phyloP scores from a whole-genome alignment of 768 basidiomycete species.

The Kwoniella pini region DNA sequence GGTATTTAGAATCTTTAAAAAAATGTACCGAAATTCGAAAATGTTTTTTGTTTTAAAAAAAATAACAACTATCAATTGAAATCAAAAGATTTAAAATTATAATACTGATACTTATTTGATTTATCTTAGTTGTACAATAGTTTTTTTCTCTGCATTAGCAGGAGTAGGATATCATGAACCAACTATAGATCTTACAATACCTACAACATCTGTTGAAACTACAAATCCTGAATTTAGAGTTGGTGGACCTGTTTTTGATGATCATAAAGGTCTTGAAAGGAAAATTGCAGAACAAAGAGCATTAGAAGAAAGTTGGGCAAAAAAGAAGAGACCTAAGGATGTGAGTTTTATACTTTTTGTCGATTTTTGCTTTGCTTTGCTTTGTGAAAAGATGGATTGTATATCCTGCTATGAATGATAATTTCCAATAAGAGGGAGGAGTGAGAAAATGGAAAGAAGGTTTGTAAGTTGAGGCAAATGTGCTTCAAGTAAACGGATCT shows the following conservation, averaged over 20 bases:
- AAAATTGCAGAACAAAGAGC: conserved; percentile 40
- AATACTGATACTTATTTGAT: neutral
- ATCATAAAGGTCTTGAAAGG: conserved; percentile 12
- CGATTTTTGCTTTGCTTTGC: neutral
- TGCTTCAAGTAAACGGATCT: too few relatives aligned
- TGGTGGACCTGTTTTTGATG: conserved; percentile 36
- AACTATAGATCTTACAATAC: neutral
- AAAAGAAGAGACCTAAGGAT: conserved; percentile 51
- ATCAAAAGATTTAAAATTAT: neutral
- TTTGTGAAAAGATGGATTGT: too few relatives aligned
- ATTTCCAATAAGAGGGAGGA: too few relatives aligned
- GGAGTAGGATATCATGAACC: conserved; percentile 49
- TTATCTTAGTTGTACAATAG: conserved; percentile 41
- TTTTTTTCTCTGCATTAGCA: conserved; percentile 51
- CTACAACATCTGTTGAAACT: neutral
- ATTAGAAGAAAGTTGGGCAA: conserved; percentile 46
- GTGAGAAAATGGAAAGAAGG: too few relatives aligned
- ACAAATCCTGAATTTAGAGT: conserved; percentile 22
- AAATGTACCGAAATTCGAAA: too few relatives aligned
- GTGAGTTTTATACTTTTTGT: conserved; percentile 38
- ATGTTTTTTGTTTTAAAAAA: too few relatives aligned
- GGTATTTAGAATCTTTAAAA: too few relatives aligned
- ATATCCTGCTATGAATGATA: too few relatives aligned
- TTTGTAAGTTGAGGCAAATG: too few relatives aligned
- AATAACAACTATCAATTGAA: neutral